These are phyloP conservation scores for Colletotrichum graminicola DNA, from an alignment of 2,329 filamentous ascomycete genomes.

Conservation along the genomic window DNA sequence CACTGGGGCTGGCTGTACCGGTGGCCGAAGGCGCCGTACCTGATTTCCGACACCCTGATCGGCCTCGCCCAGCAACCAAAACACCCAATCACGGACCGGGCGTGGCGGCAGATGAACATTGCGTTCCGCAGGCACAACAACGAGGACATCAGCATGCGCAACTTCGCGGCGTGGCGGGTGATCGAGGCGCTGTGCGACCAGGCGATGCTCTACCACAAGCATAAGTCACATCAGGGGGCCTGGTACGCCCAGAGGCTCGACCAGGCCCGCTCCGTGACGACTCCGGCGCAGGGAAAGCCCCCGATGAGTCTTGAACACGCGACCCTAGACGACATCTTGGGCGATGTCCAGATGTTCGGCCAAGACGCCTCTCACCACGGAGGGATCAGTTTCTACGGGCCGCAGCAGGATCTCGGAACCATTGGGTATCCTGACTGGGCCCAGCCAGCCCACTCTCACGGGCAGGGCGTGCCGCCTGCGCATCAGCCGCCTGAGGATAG, in stretches of 20 bases:
- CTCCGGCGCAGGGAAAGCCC: not conserved
- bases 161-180: constrained; percentile 41
- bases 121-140: constrained; percentile 42
- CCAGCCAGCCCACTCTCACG: not conserved
- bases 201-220: constrained; percentile 42
- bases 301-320: constrained; percentile 23
- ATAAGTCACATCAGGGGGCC: constrained; percentile 40
- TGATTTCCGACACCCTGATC: constrained; percentile 38
- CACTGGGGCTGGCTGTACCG: constrained; percentile 42
- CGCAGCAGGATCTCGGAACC: constrained; percentile 16
- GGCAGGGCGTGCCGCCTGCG: not conserved
- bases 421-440: constrained; percentile 14
- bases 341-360: constrained; percentile 40
- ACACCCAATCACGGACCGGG: constrained; percentile 38
- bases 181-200: constrained; percentile 43
- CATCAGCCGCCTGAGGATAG: constrained; percentile 5
- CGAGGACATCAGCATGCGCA: constrained; percentile 40
- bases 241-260: constrained; percentile 44
- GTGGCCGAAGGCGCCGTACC: constrained; percentile 38
- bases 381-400: constrained; percentile 4
- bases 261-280: constrained; percentile 12
- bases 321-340: constrained; percentile 36
- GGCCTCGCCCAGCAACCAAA: constrained; percentile 39
- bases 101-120: constrained; percentile 43
- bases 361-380: constrained; percentile 21